Evolutionary conservation across 805 yeast genomes (phyloP), one percentile per base, ranked within the genome.

Genomic region (Sugiyamaella smithiae): DNA sequence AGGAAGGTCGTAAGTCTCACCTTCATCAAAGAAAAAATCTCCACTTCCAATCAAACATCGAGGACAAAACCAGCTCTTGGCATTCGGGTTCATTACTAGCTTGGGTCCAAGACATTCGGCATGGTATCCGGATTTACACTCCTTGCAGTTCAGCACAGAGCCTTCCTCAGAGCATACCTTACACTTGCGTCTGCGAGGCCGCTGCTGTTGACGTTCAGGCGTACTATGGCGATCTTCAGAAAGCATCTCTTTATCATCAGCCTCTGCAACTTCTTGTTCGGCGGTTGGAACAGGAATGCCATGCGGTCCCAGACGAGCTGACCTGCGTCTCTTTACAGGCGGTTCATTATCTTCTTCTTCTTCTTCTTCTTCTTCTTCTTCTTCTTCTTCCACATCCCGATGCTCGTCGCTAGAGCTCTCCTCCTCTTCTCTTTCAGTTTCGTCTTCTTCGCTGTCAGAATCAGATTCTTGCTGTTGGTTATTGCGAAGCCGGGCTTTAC

Each of bases 1-100:
- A 0, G 69, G 64, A 12, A 87, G 66, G 0, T 83, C 70, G 60
- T 84, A 83, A 37, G 70, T 68, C 16, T 70, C 62, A 1, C 81
- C 76, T 55, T 85, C 93, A 54, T 85, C 90, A 64, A 91, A 90
- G 0, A 95, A 96, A 60, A 88, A 90, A 54, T 82, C 89, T 1
- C 93, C 91, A 35, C 87, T 84, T 0, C 96, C 96, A 11, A 85
- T 72, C n/a, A 90, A 69, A 65, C 98, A 90, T 49, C 76, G 77
- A 43, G 84, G 84, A 64, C 98, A 90, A 60, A 75, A 83, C 96
- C 96, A 90, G 14, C 72, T 76, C 8, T 77, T 78, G 22, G 42
- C 54, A 12, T 31, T 61, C 0, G 90, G 89, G 1, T 82, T 67
- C 2, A 59, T 58, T 0, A 65, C 60, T 20, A 84, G 56, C 1